Evolutionary conservation across 106 monocot species (phyloP), one percentile per base, ranked within the genome.

Genomic region (Alisma plantagoaquatica): DNA sequence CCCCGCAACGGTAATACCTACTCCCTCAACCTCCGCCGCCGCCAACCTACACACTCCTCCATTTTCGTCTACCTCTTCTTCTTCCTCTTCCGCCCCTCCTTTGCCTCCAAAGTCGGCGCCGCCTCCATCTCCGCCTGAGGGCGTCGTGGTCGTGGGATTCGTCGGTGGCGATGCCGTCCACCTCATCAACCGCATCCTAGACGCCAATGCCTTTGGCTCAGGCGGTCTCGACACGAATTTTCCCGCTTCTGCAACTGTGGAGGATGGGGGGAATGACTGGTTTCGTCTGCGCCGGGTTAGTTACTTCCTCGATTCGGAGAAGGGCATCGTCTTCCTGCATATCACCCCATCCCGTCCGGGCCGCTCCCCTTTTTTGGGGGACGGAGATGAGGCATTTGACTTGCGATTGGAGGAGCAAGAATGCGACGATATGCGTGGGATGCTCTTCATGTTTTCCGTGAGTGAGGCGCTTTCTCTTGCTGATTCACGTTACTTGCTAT

Each of bases 361-460:
- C 42, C 61, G 35, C 35, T 14, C 35, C 35, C 35, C 35, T 14
- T n/a, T n/a, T n/a, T n/a, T n/a, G n/a, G n/a, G n/a, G n/a, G n/a
- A n/a, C n/a, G n/a, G n/a, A n/a, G n/a, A n/a, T n/a, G n/a, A n/a
- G n/a, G n/a, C n/a, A n/a, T n/a, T n/a, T n/a, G 60, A 42, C 35
- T 56, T 53, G 29, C 48, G 18, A 11, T 46, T 76, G 61, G 87
- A 87, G 55, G 71, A 72, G 17, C 41, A 12, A 10, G 88, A 85
- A 23, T 48, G 76, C 14, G 79, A 72, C 3, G 90, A 99, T 70
- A 72, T 99, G 16, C 75, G 72, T 0, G 82, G 69, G 21, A 66
- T 90, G 73, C 85, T 99, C 25, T 76, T 99, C 54, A 86, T 99
- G 82, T 99, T 90, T 64, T 82, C 75, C 22, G 98, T 98, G 54